Evolutionary conservation across 2,329 filamentous ascomycete genomes (phyloP).

Genomic region (Colletotrichum navitas): DNA sequence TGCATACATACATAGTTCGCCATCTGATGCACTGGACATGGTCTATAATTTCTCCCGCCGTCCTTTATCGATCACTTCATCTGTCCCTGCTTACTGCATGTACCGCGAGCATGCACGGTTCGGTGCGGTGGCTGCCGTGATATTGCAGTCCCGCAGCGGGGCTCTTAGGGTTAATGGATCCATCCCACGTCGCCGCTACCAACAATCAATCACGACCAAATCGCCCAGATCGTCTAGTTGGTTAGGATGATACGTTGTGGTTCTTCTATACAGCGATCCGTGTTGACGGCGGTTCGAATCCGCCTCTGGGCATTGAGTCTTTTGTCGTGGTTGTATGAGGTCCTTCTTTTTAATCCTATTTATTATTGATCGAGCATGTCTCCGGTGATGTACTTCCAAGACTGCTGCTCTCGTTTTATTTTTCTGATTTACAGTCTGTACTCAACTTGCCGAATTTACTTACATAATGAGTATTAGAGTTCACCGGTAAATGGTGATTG

Average conservation of each 20-base stretch:
- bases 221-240: slow-evolving; percentile 41
- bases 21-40: background rate
- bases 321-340: background rate
- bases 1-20: background rate
- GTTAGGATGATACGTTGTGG: slow-evolving; percentile 42
- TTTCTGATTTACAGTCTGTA: background rate
- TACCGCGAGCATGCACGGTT: background rate
- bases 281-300: slow-evolving; percentile 35
- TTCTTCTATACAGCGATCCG: too few species aligned
- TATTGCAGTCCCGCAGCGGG: slow-evolving; percentile 19
- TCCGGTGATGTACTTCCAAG: background rate
- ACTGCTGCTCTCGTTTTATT: background rate
- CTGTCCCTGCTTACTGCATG: background rate
- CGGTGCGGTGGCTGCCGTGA: background rate
- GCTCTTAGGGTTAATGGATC: slow-evolving; percentile 27
- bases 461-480: too few species aligned
- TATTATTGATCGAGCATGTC: background rate
- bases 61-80: too few species aligned
- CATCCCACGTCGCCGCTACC: rapidly evolving
- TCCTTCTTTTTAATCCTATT: too few species aligned
- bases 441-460: background rate
- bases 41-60: background rate
- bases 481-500: too few species aligned
- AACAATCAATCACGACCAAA: background rate
- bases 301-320: slow-evolving; percentile 34